phyloP scores from a whole-genome alignment of 805 yeast species.

The Lipomyces spencermartinsiae region DNA sequence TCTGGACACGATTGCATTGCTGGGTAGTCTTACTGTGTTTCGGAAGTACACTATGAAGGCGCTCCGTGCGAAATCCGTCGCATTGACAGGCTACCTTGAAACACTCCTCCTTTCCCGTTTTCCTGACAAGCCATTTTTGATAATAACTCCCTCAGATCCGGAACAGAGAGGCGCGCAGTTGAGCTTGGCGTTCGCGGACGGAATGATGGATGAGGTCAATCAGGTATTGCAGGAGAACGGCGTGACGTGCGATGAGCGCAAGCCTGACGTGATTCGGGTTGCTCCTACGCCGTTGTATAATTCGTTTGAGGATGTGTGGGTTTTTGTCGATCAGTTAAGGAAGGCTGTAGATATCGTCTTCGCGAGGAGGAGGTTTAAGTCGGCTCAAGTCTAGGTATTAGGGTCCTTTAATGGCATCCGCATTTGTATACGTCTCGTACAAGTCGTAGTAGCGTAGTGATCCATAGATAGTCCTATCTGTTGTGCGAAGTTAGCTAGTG shows the following conservation, averaged over 20 bases:
- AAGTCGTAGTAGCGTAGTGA: too few species aligned
- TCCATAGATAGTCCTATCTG: too few species aligned
- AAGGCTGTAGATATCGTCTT: slow-evolving; percentile 46
- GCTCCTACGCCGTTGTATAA: slow-evolving; percentile 89
- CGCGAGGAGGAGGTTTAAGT: not conserved
- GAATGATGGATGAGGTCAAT: slow-evolving; percentile 68
- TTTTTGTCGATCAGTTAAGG: slow-evolving; percentile 55
- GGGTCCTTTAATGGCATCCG: not conserved
- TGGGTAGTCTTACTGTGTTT: slow-evolving; percentile 68
- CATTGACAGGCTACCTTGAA: slow-evolving; percentile 64
- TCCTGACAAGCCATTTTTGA: slow-evolving; percentile 53
- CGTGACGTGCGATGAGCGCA: slow-evolving; percentile 83
- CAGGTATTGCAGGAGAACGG: slow-evolving; percentile 59
- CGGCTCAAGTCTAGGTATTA: not conserved
- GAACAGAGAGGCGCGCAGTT: slow-evolving; percentile 80
- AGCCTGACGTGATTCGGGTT: slow-evolving; percentile 88
- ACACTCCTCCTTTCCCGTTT: slow-evolving; percentile 53
- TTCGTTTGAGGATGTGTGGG: slow-evolving; percentile 66
- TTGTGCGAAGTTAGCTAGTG: too few species aligned
- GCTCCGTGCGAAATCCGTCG: slow-evolving; percentile 62
- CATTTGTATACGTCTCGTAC: too few species aligned
- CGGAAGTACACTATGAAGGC: slow-evolving; percentile 60
- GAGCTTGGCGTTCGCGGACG: slow-evolving; percentile 70
- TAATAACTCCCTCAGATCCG: slow-evolving; percentile 72
- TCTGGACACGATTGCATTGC: slow-evolving; percentile 76